Evolutionary conservation across 345 rosid genomes (phyloP), one percentile per base, ranked within the genome.

Genomic region (Eucalyptus coolabah): DNA sequence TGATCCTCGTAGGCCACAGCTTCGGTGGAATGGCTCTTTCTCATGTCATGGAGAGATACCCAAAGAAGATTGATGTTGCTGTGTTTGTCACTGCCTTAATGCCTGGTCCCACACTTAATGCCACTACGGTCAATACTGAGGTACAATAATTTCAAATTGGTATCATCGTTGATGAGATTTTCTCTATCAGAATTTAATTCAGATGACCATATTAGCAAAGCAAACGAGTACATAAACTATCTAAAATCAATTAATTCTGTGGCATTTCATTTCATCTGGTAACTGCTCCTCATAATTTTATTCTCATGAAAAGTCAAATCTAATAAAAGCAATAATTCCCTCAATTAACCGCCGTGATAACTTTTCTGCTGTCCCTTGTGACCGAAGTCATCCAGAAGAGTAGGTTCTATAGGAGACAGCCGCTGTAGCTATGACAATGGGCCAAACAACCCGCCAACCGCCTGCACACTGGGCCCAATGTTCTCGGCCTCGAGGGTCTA

Each of bases 1-100:
- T 91, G 87, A 88, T 93, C 60, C 90, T 93, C 11, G 92, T 91
- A 63, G 93, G 93, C 40, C 95, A 91, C 30, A 93, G 94, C 90
- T 86, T 65, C 1, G 94, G 92, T 10, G 94, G 95, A 3, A 45
- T 91, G 60, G 95, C 93, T n/a, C 86, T 53, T 53, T 88, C 94
- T 81, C 90, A 89, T 19, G 88, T 92, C 77, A 92, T 92, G 94
- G 93, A 93, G 80, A 91, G 45, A 26, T 86, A 90, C 34, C 92
- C 93, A 10, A n/a, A 32, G 28, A 92, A 88, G 85, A 86, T 92
- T 51, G 37, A 44, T 0, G 53, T 83, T 3, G 91, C 92, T 44
- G 91, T 93, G 50, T 92, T 92, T 87, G 88, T 90, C 81, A 50
- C 90, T 37, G 93, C 93, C 51, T 2, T 12, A 2, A 92, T 92